A percentile compares a stretch with the other conserved stretches of the same genome.
Conservation (phyloP, 2,329 filamentous ascomycete species). For the Aspergillus fructus region DNA sequence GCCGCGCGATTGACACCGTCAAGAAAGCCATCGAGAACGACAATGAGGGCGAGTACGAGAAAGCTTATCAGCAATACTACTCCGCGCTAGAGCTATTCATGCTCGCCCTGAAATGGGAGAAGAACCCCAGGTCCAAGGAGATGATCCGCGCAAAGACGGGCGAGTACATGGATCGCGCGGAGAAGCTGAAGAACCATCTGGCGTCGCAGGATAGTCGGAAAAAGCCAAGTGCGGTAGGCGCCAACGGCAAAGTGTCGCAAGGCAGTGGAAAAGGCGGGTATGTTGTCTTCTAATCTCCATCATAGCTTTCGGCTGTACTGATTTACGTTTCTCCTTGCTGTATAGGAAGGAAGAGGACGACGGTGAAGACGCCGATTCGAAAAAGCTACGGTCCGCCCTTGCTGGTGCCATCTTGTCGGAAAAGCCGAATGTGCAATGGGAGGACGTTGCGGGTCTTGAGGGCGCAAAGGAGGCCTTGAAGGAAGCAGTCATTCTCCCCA, state of each 20-base stretch:
- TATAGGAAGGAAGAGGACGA: constrained; percentile 57
- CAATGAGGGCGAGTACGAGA: constrained; percentile 93
- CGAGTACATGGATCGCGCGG: constrained; percentile 98
- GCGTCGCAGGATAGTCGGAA: constrained; percentile 58
- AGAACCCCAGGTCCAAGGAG: constrained; percentile 94
- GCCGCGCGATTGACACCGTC: constrained; percentile 92
- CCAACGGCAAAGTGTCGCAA: constrained; percentile 51
- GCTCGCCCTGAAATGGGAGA: constrained; percentile 99
- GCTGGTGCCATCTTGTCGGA: constrained; percentile 91
- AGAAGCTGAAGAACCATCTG: constrained; percentile 94
- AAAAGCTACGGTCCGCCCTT: constrained; percentile 90
- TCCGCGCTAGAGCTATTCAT: constrained; percentile 96
- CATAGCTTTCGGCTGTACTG: neutral
- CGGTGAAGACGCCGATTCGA: constrained; percentile 77
- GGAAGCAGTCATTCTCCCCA: constrained; percentile 94
- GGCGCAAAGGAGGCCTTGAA: constrained; percentile 94
- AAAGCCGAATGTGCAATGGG: constrained; percentile 95
- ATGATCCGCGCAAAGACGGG: constrained; percentile 94
- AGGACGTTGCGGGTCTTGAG: constrained; percentile 94
- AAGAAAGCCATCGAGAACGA: constrained; percentile 97
- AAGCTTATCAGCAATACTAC: constrained; percentile 96
- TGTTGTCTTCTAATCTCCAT: constrained; percentile 18
- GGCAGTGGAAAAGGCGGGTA: constrained; percentile 57
- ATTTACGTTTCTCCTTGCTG: neutral
- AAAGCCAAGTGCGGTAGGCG: constrained; percentile 52